A percentile compares a stretch with the other conserved stretches of the same genome.
phyloP scores from a whole-genome alignment of 305 asterid species.

The Fraxinus dipetala region DNA sequence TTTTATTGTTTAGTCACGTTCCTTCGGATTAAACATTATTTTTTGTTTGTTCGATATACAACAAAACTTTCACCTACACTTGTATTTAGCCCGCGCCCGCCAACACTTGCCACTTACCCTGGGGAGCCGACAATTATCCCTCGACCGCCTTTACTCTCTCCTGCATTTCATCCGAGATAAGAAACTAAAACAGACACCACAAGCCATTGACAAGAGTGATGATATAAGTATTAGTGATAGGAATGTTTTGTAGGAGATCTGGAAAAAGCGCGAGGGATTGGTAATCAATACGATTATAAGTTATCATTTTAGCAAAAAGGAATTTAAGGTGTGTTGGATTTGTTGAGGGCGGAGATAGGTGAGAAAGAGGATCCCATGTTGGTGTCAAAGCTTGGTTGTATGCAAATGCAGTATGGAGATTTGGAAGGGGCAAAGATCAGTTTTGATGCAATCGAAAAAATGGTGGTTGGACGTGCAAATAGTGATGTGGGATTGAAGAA shows the following conservation, averaged over 20 bases:
- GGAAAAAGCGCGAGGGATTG: conserved; percentile 63
- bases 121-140: conserved; percentile 62
- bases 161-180: conserved; percentile 52
- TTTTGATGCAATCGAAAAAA: conserved; percentile 54
- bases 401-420: conserved; percentile 95
- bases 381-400: conserved; percentile 72
- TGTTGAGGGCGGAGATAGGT: conserved; percentile 54
- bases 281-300: conserved; percentile 70
- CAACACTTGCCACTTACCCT: conserved; percentile 50
- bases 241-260: conserved; percentile 32
- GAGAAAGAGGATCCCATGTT: conserved; percentile 50
- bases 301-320: conserved; percentile 78
- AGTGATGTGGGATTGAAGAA: conserved; percentile 53
- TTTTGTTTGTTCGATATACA: too few species aligned
- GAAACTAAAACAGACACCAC: conserved; percentile 16
- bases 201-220: neutral
- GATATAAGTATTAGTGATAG: conserved; percentile 18
- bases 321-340: conserved; percentile 63
- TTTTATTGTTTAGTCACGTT: too few species aligned
- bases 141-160: conserved; percentile 74
- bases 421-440: conserved; percentile 70
- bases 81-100: too few species aligned
- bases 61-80: too few species aligned
- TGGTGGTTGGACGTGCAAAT: conserved; percentile 31
- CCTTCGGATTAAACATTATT: too few species aligned